Percentiles rank a stretch among this genome's conserved stretches.
Conservation (phyloP, 116 monocot species). For the Dioscorea cayenensis region DNA sequence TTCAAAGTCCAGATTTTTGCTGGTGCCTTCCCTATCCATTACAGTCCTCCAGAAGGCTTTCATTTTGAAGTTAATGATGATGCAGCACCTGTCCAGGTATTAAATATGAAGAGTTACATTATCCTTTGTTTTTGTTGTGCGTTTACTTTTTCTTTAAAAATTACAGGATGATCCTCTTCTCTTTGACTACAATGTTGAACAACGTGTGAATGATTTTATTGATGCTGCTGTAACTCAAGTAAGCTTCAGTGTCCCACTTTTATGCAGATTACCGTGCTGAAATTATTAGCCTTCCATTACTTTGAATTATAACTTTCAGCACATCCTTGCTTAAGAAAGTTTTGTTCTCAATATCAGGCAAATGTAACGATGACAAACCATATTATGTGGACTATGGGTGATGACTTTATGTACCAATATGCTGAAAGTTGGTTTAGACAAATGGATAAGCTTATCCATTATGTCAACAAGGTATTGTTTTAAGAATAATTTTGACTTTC, state of each 20-base stretch:
- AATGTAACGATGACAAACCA: slow-evolving; percentile 70
- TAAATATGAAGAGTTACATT: not conserved
- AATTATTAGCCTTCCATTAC: not conserved
- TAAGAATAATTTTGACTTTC: not conserved
- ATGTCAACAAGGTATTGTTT: slow-evolving; percentile 64
- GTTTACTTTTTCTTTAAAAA: not conserved
- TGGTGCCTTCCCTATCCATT: slow-evolving; percentile 67
- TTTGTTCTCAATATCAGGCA: slow-evolving; percentile 32
- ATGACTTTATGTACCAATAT: slow-evolving; percentile 75
- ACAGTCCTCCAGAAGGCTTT: slow-evolving; percentile 71
- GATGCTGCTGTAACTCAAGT: slow-evolving; percentile 70
- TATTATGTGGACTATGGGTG: slow-evolving; percentile 91
- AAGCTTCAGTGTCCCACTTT: not conserved
- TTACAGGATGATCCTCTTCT: slow-evolving; percentile 69
- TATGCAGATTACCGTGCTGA: not conserved
- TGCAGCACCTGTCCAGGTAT: slow-evolving; percentile 51
- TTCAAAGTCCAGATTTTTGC: slow-evolving; percentile 61
- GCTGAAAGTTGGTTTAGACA: slow-evolving; percentile 80
- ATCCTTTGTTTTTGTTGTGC: not conserved
- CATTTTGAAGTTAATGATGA: slow-evolving; percentile 57
- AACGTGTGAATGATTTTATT: slow-evolving; percentile 85
- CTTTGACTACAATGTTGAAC: slow-evolving; percentile 73
- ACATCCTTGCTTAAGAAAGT: not conserved
- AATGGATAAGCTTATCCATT: slow-evolving; percentile 85
- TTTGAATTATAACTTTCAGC: not conserved